Evolutionary conservation across 2,329 filamentous ascomycete species (phyloP).

Genomic region (Ophiostoma tasmaniense): DNA sequence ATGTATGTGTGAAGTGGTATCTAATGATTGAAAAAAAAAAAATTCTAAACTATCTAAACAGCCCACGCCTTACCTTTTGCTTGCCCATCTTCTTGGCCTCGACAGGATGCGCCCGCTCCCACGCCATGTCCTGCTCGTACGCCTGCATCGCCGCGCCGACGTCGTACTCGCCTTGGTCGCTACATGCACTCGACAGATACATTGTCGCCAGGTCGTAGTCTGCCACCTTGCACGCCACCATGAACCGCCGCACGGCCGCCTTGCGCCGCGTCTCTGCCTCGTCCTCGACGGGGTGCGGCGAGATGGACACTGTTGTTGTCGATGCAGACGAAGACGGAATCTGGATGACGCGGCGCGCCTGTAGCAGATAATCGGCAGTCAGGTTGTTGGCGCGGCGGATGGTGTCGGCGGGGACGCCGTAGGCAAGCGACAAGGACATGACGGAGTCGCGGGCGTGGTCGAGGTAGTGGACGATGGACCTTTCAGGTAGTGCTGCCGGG

Average conservation of each 20-base stretch:
- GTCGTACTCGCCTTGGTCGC: conserved; percentile 52
- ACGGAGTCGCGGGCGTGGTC: conserved; percentile 61
- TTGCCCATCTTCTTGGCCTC: conserved; percentile 25
- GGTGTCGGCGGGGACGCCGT: conserved; percentile 55
- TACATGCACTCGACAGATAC: conserved; percentile 51
- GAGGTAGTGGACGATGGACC: conserved; percentile 67
- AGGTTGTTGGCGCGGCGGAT: conserved; percentile 62
- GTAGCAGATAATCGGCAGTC: conserved; percentile 57
- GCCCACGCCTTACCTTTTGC: conserved; percentile 14
- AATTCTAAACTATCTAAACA: not conserved
- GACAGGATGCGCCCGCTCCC: conserved; percentile 62
- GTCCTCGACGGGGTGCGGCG: conserved; percentile 61
- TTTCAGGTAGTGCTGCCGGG: conserved; percentile 20
- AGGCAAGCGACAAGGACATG: conserved; percentile 59
- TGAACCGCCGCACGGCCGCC: conserved; percentile 63
- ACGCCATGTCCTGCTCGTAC: conserved; percentile 63
- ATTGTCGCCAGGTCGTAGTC: conserved; percentile 69
- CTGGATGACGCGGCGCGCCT: conserved; percentile 58
- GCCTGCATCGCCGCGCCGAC: conserved; percentile 54
- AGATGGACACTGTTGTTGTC: conserved; percentile 34
- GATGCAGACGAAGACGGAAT: conserved; percentile 45
- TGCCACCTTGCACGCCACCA: conserved; percentile 68
- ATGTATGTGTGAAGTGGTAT: not conserved
- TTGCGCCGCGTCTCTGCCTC: conserved; percentile 67
- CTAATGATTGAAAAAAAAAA: not conserved